Base-by-base conservation (phyloP, 2,329 filamentous ascomycete species). In the Helicocarpus griseus region DNA sequence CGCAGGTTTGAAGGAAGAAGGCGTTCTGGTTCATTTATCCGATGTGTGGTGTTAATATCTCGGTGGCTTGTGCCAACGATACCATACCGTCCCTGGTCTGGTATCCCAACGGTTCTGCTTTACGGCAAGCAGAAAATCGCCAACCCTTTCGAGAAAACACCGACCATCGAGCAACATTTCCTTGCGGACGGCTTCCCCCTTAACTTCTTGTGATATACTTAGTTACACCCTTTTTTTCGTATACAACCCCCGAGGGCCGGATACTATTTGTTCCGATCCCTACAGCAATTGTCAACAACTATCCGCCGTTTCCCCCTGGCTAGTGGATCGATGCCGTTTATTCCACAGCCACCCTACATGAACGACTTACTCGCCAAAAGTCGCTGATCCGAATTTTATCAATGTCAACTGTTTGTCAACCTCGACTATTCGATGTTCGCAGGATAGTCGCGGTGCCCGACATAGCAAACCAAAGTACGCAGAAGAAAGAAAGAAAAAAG, bases 1-100 rank as follows among this genome's bases (percentile, higher is more conserved):
- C 40, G 40, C 40, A 51, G n/a, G 52, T 48, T 48, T 36, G 43
- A 52, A 40, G 41, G 43, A 52, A 40, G 41, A 24, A 22, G 54
- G 54, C 52, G 54, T 56, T 56, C 50, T 49, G 44, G 48, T 45
- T 29, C 31, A 24, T 48, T 48, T 40, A 39, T 28, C 28, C 21
- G 31, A 48, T 48, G 29, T 40, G 33, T 21, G 17, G 33, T 17
- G 40, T 43, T 39, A 39, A 21, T 26, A 26, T 48, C 26, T 13
- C 36, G 14, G 24, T 17, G 36, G 14, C n/a, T 40, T 48, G n/a
- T n/a, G n/a, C n/a, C 33, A 11, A 8, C 26, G n/a, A 31, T 17
- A 28, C 24, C 33, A 33, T 35, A 35, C 19, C 19, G 21, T 46
- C 44, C 4, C 19, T 21, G 29, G 29, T 35, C 33, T 3, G 44